Conservation (phyloP, 495 filamentous ascomycete genomes). For the Neurospora sp. region DNA sequence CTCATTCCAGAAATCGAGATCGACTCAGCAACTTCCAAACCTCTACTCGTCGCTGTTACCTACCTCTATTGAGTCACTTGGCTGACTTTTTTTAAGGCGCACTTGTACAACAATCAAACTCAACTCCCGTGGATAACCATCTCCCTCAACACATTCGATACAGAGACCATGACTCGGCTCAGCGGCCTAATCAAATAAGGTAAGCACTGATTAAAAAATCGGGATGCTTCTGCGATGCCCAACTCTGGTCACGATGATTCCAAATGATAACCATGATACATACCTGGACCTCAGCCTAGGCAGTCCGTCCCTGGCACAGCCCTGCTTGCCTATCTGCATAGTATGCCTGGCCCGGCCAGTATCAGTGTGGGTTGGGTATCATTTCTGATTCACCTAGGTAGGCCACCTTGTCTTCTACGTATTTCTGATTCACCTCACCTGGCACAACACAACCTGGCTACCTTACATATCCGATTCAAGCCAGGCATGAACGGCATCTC, state of each 20-base stretch:
- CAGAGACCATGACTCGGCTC: neutral
- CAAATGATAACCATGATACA: neutral
- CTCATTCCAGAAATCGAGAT: neutral
- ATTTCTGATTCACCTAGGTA: neutral
- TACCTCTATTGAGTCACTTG: neutral
- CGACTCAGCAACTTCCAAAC: neutral
- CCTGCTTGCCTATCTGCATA: neutral
- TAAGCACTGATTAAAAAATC: neutral
- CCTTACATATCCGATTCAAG: neutral
- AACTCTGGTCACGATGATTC: neutral
- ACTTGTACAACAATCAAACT: neutral
- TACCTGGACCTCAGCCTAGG: neutral
- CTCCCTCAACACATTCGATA: neutral
- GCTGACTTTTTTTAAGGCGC: neutral
- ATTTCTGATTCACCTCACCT: neutral
- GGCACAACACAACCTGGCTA: too few relatives aligned
- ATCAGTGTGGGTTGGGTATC: neutral
- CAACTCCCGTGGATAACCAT: neutral
- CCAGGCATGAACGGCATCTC: neutral
- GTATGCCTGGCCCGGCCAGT: neutral
- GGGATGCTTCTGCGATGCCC: neutral
- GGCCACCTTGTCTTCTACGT: neutral
- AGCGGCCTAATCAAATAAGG: neutral
- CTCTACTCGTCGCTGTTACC: neutral
- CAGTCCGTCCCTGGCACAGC: neutral